Base-by-base conservation (phyloP, 306 rosid genomes). In the Sechiopsis laciniata region DNA sequence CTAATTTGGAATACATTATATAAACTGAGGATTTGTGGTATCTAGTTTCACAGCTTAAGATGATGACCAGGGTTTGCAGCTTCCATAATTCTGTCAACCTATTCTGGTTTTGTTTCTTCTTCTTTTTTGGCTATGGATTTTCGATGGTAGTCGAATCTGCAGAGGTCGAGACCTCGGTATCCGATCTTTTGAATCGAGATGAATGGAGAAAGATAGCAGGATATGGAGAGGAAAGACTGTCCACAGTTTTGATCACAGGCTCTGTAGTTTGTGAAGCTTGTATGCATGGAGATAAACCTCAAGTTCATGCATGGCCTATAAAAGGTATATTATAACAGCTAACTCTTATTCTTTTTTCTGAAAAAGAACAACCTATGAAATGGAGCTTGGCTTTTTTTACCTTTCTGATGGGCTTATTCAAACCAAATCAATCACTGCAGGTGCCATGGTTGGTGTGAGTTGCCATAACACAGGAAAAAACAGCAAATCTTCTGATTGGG, bases 191-290 rank as follows among this genome's bases (percentile, higher is more conserved):
- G 45, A 85, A 83, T 85, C 81, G 88, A 77, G 88, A 91, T 4
- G 96, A 94, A 45, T 71, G 84, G 79, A 82, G 82, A 77, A 75
- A 80, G 53, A 78, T 85, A 22, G 97, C 97, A 73, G 99, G 99
- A 51, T 91, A 94, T 82, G 97, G 99, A 72, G 96, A 94, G 74
- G 90, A 91, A 68, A 94, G 83, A 81, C 87, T 94, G 21, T 94
- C 99, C 63, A 94, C 97, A 0, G 99, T 94, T n/a, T 80, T 94
- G 9, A 76, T 94, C 35, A 84, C 90, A 12, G 99, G 97, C 3
- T 94, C 99, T 3, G 64, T 94, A 75, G 71, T 80, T 77, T 91
- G 96, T 53, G 80, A 88, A 60, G 67, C 87, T 35, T 78, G 85
- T 83, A 50, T 77, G 48, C 76, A 79, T 73, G 71, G 60, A 14